Base-by-base conservation (phyloP, 2,329 filamentous ascomycete genomes). In the Chrysoporthe deuterocubensis region DNA sequence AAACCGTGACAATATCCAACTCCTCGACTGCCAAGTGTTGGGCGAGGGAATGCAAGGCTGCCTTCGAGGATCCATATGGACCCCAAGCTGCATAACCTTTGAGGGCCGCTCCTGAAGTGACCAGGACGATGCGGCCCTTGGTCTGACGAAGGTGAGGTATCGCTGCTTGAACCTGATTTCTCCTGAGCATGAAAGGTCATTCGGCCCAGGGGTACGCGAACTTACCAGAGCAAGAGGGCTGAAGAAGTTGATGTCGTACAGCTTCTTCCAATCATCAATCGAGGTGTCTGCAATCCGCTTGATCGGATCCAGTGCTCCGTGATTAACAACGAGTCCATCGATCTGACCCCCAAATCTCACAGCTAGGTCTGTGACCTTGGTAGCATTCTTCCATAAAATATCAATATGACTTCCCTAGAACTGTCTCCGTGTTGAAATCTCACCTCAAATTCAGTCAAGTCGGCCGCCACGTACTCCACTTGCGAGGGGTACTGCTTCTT, bases 231-330 rank as follows among this genome's bases (percentile, higher is more conserved):
- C 89, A 57, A 97, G 82, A 40, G 89, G 89, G 72, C 93, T 95
- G 77, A 97, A 94, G 73, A 98, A 89, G 77, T 98, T 98, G 70
- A 93, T 83, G 73, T 97, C 90, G 78, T 93, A 97, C 9, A 86
- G 83, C 1, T 81, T 79, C 74, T 89, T 90, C 92, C 94, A 97
- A 69, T 92, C 90, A 48, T 91, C 88, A 0, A 89, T 75, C n/a
- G 87, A 86, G 18, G 85, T 84, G 66, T 95, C 87, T 3, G 81
- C 88, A 57, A 98, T 81, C 67, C 87, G 88, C 62, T 87, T 88
- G 54, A 96, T 89, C 1, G 93, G 92, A n/a, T 89, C 86, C 57
- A 99, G 80, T 0, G 89, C 83, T 26, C 94, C 94, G 76, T 99
- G 96, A 78, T 98, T 98, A 70, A 98, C 81, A 14, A 99, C 88